A percentile compares a stretch with the other conserved stretches of the same genome.
Evolutionary conservation across 2,329 filamentous ascomycete genomes (phyloP).

Genomic region (Penicillium sp.): DNA sequence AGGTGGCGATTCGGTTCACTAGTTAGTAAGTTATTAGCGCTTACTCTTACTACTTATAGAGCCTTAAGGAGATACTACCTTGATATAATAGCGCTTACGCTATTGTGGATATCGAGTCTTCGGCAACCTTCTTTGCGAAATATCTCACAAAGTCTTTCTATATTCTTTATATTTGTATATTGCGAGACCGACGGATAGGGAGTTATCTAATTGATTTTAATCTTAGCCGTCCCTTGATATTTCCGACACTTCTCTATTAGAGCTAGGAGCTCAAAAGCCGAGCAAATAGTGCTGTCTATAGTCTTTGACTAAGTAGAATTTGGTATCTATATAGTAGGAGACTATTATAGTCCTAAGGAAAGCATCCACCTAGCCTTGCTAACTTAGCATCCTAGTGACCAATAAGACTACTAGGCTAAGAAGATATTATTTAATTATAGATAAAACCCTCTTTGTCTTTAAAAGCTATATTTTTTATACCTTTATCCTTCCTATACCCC

Average conservation of each 20-base stretch:
- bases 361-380: neutral
- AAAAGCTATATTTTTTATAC: neutral
- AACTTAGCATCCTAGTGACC: slow-evolving; percentile 2
- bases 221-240: slow-evolving; percentile 24
- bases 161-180: slow-evolving; percentile 14
- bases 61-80: slow-evolving; percentile 11
- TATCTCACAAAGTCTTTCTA: slow-evolving; percentile 19
- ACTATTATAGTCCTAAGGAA: too few relatives aligned
- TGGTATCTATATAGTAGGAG: too few relatives aligned
- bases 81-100: slow-evolving; percentile 17
- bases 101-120: slow-evolving; percentile 16
- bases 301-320: too few relatives aligned
- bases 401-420: neutral
- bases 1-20: slow-evolving; percentile 10
- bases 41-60: slow-evolving; percentile 5
- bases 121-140: slow-evolving; percentile 20
- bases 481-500: neutral
- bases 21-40: slow-evolving; percentile 5
- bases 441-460: neutral
- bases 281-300: slow-evolving; percentile 12
- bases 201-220: slow-evolving; percentile 21
- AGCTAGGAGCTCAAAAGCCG: slow-evolving; percentile 13
- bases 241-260: slow-evolving; percentile 19
- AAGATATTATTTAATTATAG: slow-evolving; percentile 1
- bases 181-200: slow-evolving; percentile 8